Percentiles rank a stretch among this genome's conserved stretches.
Conservation (phyloP, 257 asterid genomes). For the Solanum rostratum region DNA sequence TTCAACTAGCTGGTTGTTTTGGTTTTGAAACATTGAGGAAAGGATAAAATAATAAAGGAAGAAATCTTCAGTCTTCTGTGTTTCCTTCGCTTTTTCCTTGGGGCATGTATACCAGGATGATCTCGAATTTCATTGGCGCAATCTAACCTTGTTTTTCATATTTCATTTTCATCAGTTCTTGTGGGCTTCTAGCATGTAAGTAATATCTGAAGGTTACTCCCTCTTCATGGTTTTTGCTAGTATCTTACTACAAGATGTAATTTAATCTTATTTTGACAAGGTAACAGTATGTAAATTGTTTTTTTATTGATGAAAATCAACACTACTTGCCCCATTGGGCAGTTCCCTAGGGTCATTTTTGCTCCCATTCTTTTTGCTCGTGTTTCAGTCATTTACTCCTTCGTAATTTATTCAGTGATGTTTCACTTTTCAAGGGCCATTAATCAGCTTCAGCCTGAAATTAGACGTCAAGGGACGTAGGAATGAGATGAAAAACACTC, state of each 20-base stretch:
- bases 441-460: neutral
- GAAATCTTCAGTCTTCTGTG: neutral
- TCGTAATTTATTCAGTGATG: neutral
- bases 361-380: neutral
- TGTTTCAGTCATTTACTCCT: neutral
- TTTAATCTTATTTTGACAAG: neutral
- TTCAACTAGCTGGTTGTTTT: neutral
- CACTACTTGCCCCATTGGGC: neutral
- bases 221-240: neutral
- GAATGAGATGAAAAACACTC: neutral
- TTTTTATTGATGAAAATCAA: neutral
- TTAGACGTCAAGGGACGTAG: neutral
- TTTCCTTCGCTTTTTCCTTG: neutral
- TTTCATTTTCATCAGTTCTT: neutral
- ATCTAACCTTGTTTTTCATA: neutral
- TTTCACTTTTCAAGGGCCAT: neutral
- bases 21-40: neutral
- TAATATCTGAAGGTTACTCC: neutral
- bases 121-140: neutral
- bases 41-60: neutral
- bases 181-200: neutral
- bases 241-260: neutral
- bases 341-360: neutral
- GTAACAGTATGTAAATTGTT: neutral
- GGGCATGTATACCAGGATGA: neutral